phyloP scores from a whole-genome alignment of 768 basidiomycete genomes.

The Nidularia sp. region DNA sequence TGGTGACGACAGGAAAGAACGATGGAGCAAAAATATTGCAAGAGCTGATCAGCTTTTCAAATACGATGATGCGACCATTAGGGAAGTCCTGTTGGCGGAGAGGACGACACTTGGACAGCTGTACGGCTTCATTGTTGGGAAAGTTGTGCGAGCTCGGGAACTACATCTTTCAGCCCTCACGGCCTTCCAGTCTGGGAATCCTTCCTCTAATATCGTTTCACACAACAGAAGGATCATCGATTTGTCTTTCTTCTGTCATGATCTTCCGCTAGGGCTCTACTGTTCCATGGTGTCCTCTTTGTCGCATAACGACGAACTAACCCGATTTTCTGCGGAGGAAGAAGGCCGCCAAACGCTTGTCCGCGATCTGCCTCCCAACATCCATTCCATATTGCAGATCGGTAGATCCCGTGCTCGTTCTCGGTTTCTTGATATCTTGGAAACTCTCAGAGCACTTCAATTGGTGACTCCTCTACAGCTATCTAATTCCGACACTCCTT shows the following conservation, averaged over 20 bases:
- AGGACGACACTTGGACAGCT: slow-evolving; percentile 65
- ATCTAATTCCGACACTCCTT: slow-evolving; percentile 34
- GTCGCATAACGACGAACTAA: slow-evolving; percentile 55
- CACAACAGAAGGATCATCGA: slow-evolving; percentile 52
- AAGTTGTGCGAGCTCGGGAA: slow-evolving; percentile 56
- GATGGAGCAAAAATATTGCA: slow-evolving; percentile 39
- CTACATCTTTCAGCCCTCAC: slow-evolving; percentile 55
- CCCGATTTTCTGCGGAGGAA: slow-evolving; percentile 41
- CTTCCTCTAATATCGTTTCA: slow-evolving; percentile 46
- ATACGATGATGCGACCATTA: slow-evolving; percentile 48
- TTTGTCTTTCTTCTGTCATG: slow-evolving; percentile 55
- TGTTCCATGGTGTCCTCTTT: slow-evolving; percentile 59
- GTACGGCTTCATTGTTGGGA: slow-evolving; percentile 73
- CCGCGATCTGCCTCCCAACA: slow-evolving; percentile 43
- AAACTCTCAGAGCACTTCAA: slow-evolving; percentile 52
- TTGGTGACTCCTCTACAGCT: slow-evolving; percentile 55
- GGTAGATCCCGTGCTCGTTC: slow-evolving; percentile 55
- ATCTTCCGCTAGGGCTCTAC: slow-evolving; percentile 63
- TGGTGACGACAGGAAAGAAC: slow-evolving; percentile 33
- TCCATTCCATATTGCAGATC: slow-evolving; percentile 52
- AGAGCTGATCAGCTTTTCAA: slow-evolving; percentile 50
- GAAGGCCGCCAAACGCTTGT: slow-evolving; percentile 46
- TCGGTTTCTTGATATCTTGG: slow-evolving; percentile 59
- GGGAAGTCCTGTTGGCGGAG: slow-evolving; percentile 65
- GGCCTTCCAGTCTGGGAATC: slow-evolving; percentile 34